A percentile compares a stretch with the other conserved stretches of the same genome.
Conservation (phyloP, 129 eudicot species). For the Centrapalus pauciflorus region DNA sequence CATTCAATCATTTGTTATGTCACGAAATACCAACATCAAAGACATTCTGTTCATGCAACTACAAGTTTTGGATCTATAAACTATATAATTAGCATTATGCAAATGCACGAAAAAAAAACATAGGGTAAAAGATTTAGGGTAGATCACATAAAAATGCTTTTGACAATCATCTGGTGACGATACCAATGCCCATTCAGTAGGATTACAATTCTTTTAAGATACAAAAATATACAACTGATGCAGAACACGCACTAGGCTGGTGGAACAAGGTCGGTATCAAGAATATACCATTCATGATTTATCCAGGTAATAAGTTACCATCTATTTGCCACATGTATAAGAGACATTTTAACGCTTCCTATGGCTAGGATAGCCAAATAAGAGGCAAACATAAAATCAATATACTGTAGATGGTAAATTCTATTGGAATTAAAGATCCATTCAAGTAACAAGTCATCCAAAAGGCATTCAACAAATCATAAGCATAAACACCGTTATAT, state of each 20-base stretch:
- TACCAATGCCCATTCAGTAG: not conserved
- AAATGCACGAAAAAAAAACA: slow-evolving; percentile 10
- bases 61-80: not conserved
- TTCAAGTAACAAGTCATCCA: not conserved
- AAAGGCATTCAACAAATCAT: not conserved
- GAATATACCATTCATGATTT: not conserved
- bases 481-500: slow-evolving; percentile 12
- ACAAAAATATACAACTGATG: not conserved
- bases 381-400: not conserved
- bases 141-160: not conserved
- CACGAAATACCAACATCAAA: not conserved
- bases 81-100: no score
- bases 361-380: not conserved
- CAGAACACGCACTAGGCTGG: not conserved
- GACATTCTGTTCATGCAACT: not conserved
- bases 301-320: not conserved
- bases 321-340: not conserved
- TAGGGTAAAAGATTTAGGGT: not conserved
- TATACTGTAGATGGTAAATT: no score
- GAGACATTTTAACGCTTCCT: not conserved
- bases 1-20: not conserved
- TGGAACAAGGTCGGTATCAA: not conserved
- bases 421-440: not conserved
- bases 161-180: not conserved
- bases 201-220: not conserved